Evolutionary conservation across 1,284 basidiomycete genomes (phyloP).

Genomic region (Mycosarcoma maydis): DNA sequence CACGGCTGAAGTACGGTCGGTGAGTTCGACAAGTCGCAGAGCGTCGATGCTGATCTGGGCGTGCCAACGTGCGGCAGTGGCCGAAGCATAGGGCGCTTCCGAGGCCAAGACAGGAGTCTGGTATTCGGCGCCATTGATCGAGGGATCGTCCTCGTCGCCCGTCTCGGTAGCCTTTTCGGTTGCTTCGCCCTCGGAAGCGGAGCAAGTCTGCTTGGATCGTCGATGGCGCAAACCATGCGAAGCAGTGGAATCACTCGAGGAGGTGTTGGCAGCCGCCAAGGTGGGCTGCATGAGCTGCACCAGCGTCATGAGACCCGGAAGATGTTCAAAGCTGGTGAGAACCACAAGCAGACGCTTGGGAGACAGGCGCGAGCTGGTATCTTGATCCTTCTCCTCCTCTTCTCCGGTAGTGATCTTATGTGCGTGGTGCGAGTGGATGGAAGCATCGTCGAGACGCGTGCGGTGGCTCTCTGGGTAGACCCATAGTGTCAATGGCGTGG

Average conservation of each 20-base stretch:
- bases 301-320: constrained; percentile 73
- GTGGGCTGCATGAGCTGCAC: constrained; percentile 70
- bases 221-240: constrained; percentile 25
- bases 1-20: constrained; percentile 84
- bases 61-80: constrained; percentile 15
- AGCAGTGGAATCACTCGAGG: background rate
- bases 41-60: constrained; percentile 54
- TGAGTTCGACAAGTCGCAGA: constrained; percentile 73
- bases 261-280: constrained; percentile 27
- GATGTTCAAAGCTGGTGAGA: constrained; percentile 88
- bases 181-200: constrained; percentile 20
- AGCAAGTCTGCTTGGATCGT: constrained; percentile 17
- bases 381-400: constrained; percentile 36
- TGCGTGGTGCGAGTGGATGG: constrained; percentile 32
- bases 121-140: constrained; percentile 32
- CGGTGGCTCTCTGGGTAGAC: constrained; percentile 74
- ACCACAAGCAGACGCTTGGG: constrained; percentile 78
- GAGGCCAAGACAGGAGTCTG: constrained; percentile 42
- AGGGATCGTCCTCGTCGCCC: constrained; percentile 27
- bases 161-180: constrained; percentile 24
- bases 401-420: constrained; percentile 16
- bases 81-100: constrained; percentile 31
- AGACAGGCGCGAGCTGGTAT: constrained; percentile 19
- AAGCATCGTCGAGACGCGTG: constrained; percentile 34
- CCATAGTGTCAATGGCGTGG: constrained; percentile 81